Evolutionary conservation across 805 yeast species (phyloP).

Genomic region (Metschnikowia amazonensis): DNA sequence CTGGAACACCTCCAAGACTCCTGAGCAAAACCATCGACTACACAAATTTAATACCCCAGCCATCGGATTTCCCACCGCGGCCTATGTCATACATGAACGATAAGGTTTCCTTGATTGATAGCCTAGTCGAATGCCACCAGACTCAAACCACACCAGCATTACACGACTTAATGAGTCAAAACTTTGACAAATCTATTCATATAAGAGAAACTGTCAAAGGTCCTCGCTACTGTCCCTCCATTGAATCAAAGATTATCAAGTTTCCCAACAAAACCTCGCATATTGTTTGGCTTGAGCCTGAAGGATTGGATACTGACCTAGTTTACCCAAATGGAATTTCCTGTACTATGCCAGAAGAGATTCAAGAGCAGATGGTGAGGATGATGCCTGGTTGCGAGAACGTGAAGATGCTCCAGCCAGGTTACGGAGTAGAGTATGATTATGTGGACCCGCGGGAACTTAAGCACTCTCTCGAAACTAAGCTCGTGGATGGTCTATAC

Average conservation of each 20-base stretch:
- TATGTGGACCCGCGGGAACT: conserved; percentile 92
- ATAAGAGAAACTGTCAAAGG: conserved; percentile 93
- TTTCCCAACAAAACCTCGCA: conserved; percentile 76
- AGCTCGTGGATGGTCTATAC: conserved; percentile 68
- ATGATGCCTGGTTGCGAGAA: conserved; percentile 86
- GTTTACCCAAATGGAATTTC: conserved; percentile 96
- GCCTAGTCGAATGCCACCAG: conserved; percentile 67
- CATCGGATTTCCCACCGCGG: conserved; percentile 78
- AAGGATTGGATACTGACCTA: conserved; percentile 81
- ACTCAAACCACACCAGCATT: conserved; percentile 75
- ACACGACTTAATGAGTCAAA: conserved; percentile 64
- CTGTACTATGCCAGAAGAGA: conserved; percentile 92
- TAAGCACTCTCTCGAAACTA: conserved; percentile 74
- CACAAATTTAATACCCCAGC: conserved; percentile 57
- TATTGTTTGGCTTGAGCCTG: conserved; percentile 94
- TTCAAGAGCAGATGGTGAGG: conserved; percentile 69
- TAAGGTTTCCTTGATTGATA: conserved; percentile 50
- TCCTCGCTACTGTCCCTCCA: conserved; percentile 95
- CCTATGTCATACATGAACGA: conserved; percentile 89
- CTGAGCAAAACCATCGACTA: conserved; percentile 71
- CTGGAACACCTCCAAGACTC: conserved; percentile 96
- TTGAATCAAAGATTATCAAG: conserved; percentile 81
- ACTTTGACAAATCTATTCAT: conserved; percentile 81
- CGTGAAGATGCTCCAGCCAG: conserved; percentile 88
- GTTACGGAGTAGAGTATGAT: conserved; percentile 98